Percentiles rank a stretch among this genome's conserved stretches.
phyloP scores from a whole-genome alignment of 164 flowering plant genomes.

The Aristolochia californica region DNA sequence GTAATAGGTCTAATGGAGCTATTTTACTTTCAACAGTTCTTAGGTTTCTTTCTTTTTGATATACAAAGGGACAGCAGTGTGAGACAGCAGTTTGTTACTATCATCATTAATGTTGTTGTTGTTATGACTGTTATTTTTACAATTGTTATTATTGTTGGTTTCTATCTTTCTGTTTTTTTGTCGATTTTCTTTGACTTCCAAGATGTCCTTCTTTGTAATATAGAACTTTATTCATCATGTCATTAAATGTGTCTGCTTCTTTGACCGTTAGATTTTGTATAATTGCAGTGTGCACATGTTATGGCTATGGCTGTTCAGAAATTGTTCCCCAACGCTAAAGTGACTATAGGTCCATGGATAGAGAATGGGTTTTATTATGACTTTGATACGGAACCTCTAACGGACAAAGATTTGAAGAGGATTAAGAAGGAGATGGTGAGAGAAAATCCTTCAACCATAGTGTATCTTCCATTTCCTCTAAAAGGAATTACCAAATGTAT shows the following conservation, averaged over 20 bases:
- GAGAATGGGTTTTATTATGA: slow-evolving; percentile 92
- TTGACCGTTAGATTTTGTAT: slow-evolving; percentile 1
- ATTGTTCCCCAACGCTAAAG: slow-evolving; percentile 84
- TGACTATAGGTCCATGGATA: slow-evolving; percentile 98
- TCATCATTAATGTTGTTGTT: background rate
- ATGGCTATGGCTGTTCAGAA: slow-evolving; percentile 99
- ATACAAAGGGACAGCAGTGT: background rate
- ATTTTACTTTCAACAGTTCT: too few relatives aligned
- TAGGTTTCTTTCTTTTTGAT: too few relatives aligned
- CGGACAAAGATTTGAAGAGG: slow-evolving; percentile 80
- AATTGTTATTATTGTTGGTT: background rate
- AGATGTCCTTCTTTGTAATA: background rate
- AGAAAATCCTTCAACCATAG: slow-evolving; percentile 7
- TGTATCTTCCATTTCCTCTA: background rate
- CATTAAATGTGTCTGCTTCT: background rate
- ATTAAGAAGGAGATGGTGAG: slow-evolving; percentile 95
- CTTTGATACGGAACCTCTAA: slow-evolving; percentile 89
- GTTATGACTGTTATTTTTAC: background rate
- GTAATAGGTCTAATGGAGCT: too few relatives aligned
- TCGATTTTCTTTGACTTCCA: background rate
- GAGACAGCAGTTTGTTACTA: background rate
- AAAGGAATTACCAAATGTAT: background rate
- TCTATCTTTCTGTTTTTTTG: background rate
- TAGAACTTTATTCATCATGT: background rate
- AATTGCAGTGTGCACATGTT: slow-evolving; percentile 88